phyloP scores from a whole-genome alignment of 1,284 basidiomycete genomes.

The Leccinum angustisporum region DNA sequence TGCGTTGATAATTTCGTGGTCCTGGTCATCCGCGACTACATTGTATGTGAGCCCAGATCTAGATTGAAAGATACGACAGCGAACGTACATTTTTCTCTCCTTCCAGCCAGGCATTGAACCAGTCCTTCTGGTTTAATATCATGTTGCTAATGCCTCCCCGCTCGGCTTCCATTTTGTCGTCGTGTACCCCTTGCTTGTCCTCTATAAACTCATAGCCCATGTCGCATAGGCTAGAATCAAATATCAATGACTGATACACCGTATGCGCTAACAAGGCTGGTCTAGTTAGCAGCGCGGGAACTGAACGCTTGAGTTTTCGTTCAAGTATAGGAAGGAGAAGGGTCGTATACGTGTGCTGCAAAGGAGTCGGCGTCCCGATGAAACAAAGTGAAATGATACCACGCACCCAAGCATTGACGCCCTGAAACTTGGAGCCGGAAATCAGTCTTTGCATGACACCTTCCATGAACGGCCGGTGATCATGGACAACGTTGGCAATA shows the following conservation, averaged over 20 bases:
- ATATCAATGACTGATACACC: conserved; percentile 87
- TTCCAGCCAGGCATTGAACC: conserved; percentile 89
- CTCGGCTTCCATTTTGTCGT: conserved; percentile 31
- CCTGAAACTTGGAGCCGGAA: conserved; percentile 56
- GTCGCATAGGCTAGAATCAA: conserved; percentile 76
- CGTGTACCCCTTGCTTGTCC: conserved; percentile 44
- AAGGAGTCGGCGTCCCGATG: conserved; percentile 8
- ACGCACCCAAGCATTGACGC: conserved; percentile 74
- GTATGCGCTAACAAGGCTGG: conserved; percentile 92
- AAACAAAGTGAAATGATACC: background rate
- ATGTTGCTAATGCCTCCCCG: conserved; percentile 82
- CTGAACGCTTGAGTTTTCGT: conserved; percentile 70
- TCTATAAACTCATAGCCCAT: conserved; percentile 62
- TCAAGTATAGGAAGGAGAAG: conserved; percentile 70
- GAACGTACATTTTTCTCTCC: conserved; percentile 83
- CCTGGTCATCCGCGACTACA: conserved; percentile 76
- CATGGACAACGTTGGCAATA: conserved; percentile 79
- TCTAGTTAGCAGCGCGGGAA: conserved; percentile 74
- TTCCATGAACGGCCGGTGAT: conserved; percentile 79
- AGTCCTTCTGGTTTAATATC: conserved; percentile 79
- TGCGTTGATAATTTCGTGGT: conserved; percentile 78
- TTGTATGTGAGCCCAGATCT: conserved; percentile 4
- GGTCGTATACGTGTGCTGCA: conserved; percentile 76
- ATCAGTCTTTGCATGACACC: conserved; percentile 75
- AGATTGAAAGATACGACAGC: background rate